Conservation (phyloP, 2,329 filamentous ascomycete species). For the Aureobasidium leucospermi region DNA sequence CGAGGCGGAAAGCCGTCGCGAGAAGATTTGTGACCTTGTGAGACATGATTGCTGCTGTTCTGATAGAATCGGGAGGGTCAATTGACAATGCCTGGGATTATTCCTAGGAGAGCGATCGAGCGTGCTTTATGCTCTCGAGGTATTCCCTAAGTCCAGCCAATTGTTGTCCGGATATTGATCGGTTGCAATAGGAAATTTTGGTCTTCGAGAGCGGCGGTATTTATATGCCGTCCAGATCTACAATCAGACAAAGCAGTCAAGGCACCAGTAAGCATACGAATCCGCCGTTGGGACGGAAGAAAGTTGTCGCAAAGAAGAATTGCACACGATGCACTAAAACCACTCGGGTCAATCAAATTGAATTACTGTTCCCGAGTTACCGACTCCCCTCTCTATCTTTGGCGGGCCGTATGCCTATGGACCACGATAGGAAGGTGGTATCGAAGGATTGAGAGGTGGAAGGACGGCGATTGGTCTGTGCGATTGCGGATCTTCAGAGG, state of each 20-base stretch:
- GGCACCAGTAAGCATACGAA: not conserved
- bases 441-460: not conserved
- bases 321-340: not conserved
- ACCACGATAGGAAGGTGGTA: constrained; percentile 6
- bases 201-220: too few species aligned
- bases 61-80: too few species aligned
- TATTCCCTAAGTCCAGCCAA: too few species aligned
- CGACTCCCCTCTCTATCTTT: not conserved
- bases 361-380: not conserved
- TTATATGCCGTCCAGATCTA: not conserved
- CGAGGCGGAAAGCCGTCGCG: not conserved
- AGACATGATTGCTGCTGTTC: not conserved
- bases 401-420: not conserved
- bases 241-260: not conserved
- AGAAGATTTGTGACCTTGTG: not conserved
- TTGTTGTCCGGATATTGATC: too few species aligned
- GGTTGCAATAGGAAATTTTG: too few species aligned
- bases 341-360: not conserved
- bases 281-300: not conserved
- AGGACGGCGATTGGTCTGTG: not conserved
- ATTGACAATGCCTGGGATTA: too few species aligned
- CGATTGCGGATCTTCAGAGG: not conserved
- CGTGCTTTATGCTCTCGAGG: too few species aligned
- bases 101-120: too few species aligned
- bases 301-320: not conserved